A percentile compares a stretch with the other conserved stretches of the same genome.
Evolutionary conservation across 305 asterid genomes (phyloP).

Genomic region (Petunia hybrid): DNA sequence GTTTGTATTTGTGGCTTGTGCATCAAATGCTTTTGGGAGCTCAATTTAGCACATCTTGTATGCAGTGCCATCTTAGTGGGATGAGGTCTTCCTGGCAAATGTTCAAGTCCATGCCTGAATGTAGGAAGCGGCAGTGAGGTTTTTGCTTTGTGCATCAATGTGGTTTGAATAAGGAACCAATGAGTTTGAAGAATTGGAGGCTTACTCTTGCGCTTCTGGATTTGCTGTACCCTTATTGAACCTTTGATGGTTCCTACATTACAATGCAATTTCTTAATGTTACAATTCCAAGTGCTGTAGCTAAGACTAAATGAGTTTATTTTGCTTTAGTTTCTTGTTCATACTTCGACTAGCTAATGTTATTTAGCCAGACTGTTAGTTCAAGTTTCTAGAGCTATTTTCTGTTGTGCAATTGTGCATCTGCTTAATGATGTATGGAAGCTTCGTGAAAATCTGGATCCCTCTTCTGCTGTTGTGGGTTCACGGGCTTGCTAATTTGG

Average conservation of each 20-base stretch:
- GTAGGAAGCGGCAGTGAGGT: not conserved
- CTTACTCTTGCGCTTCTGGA: constrained; percentile 1
- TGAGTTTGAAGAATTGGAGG: constrained; percentile 21
- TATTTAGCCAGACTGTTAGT: not conserved
- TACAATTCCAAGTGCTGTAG: not conserved
- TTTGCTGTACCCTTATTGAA: constrained; percentile 2
- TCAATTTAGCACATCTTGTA: not conserved
- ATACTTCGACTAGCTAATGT: constrained; percentile 21
- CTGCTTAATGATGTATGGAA: not conserved
- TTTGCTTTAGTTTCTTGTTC: not conserved
- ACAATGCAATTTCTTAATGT: not conserved
- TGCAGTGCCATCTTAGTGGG: constrained; percentile 29
- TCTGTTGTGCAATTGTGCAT: not conserved
- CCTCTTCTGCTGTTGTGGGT: not conserved
- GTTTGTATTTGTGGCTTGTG: not conserved
- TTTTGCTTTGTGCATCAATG: constrained; percentile 3
- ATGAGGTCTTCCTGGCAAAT: constrained; percentile 6
- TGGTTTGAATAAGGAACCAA: constrained; percentile 8
- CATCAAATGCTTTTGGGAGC: not conserved
- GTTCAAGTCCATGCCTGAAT: not conserved
- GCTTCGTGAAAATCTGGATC: not conserved
- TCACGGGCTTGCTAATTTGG: not conserved
- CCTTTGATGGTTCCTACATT: constrained; percentile 20
- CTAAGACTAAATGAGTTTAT: not conserved
- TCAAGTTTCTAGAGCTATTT: not conserved